Evolutionary conservation across 257 asterid species (phyloP).

Genomic region (Gentiana straminea): DNA sequence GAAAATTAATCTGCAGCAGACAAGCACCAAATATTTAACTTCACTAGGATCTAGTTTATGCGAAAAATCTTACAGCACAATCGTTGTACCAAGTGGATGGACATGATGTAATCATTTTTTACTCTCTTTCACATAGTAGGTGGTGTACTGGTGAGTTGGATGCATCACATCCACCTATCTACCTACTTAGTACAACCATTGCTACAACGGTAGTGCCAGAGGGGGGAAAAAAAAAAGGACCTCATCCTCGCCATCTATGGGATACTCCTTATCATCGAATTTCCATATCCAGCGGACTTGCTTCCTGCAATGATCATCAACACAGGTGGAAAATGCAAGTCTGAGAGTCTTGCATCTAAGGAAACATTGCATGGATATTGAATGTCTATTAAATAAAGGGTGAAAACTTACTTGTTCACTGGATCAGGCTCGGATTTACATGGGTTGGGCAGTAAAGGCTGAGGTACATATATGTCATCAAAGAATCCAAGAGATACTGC

Average conservation of each 20-base stretch:
- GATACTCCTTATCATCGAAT: conserved; percentile 36
- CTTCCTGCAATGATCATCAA: conserved; percentile 20
- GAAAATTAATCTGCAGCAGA: conserved; percentile 38
- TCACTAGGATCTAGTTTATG: too few relatives aligned
- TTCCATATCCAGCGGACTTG: conserved; percentile 63
- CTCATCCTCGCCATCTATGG: conserved; percentile 65
- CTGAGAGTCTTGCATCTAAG: not conserved
- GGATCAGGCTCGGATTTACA: conserved; percentile 54
- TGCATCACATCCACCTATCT: too few relatives aligned
- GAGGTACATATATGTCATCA: conserved; percentile 51
- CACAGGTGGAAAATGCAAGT: conserved; percentile 3
- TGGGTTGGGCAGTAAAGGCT: conserved; percentile 25
- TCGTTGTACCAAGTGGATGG: too few relatives aligned
- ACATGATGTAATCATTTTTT: too few relatives aligned
- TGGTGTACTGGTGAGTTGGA: too few relatives aligned
- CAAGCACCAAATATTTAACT: conserved; percentile 11
- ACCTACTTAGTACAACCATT: too few relatives aligned
- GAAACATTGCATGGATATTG: not conserved
- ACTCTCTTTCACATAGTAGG: too few relatives aligned
- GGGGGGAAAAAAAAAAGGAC: conserved; percentile 18
- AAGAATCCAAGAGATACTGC: conserved; percentile 92
- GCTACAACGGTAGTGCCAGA: too few relatives aligned
- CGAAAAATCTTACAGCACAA: too few relatives aligned
- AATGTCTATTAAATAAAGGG: not conserved
- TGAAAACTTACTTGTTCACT: conserved; percentile 35